Percentiles rank a stretch among this genome's conserved stretches.
These are phyloP conservation scores for Cornus suecica DNA, from an alignment of 148 eudicot genomes.

Conservation along the genomic window DNA sequence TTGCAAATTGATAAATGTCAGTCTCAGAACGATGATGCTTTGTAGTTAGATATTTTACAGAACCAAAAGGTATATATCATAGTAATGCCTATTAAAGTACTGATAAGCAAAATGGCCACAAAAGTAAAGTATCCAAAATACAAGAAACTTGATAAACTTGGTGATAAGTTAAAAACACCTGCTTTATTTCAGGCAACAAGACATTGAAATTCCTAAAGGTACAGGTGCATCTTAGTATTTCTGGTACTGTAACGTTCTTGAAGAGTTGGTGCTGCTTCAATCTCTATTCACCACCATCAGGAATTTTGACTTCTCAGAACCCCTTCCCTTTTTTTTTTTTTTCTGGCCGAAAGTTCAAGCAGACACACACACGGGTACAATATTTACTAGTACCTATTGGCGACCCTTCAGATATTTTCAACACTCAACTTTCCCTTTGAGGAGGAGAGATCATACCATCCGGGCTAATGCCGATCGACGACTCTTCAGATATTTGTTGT, in stretches of 20 bases:
- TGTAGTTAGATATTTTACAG: not conserved
- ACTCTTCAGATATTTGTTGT: not conserved
- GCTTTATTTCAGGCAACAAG: not conserved
- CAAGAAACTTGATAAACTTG: not conserved
- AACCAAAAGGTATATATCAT: not conserved
- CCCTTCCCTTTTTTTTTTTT: no score
- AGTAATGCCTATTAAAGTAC: not conserved
- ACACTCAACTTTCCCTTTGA: no score
- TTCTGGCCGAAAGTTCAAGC: no score
- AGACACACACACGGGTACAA: no score
- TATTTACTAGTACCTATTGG: no score
- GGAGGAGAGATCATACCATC: no score
- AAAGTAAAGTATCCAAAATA: not conserved
- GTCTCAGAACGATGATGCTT: not conserved
- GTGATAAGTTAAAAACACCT: not conserved
- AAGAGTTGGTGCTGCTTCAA: not conserved
- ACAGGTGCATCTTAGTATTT: not conserved
- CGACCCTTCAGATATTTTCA: no score
- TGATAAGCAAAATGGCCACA: not conserved
- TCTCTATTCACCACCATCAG: not conserved
- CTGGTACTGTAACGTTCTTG: not conserved
- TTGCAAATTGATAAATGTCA: not conserved
- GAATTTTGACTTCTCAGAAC: not conserved
- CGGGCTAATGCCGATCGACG: no score
- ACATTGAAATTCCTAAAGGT: not conserved